Evolutionary conservation across 768 basidiomycete species (phyloP).

Genomic region (Hygrocybe punicea): DNA sequence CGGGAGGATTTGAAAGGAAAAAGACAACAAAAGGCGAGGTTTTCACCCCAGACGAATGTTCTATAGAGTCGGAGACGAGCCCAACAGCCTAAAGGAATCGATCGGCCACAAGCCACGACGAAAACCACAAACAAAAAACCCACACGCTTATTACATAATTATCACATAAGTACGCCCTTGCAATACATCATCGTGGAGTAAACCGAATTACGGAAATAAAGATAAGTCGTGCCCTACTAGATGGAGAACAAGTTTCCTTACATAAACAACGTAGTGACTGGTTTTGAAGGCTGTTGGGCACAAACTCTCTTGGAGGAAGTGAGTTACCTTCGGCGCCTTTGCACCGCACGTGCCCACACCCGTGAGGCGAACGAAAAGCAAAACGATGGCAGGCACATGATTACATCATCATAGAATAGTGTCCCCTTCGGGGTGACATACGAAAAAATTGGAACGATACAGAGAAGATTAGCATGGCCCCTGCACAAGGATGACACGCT

Average conservation of each 20-base stretch:
- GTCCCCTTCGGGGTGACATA: constrained; percentile 92
- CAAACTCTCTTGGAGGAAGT: too few species aligned
- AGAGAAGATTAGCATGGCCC: constrained; percentile 99
- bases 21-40: neutral
- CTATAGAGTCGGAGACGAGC: neutral
- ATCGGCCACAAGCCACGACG: neutral
- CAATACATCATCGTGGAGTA: too few species aligned
- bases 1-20: neutral
- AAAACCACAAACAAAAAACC: neutral
- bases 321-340: too few species aligned
- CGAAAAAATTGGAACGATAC: constrained; percentile 99
- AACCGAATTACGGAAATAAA: too few species aligned
- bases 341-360: too few species aligned
- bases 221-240: too few species aligned
- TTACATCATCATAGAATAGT: constrained; percentile 13
- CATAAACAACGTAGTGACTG: too few species aligned
- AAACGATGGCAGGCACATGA: constrained; percentile 8
- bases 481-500: constrained; percentile 99
- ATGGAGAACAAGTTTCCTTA: too few species aligned
- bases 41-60: neutral
- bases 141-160: neutral
- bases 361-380: constrained; percentile 29
- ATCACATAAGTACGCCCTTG: too few species aligned
- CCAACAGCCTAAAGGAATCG: neutral
- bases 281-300: too few species aligned